phyloP scores from a whole-genome alignment of 2,329 filamentous ascomycete species.

The Helminthosporium solani region DNA sequence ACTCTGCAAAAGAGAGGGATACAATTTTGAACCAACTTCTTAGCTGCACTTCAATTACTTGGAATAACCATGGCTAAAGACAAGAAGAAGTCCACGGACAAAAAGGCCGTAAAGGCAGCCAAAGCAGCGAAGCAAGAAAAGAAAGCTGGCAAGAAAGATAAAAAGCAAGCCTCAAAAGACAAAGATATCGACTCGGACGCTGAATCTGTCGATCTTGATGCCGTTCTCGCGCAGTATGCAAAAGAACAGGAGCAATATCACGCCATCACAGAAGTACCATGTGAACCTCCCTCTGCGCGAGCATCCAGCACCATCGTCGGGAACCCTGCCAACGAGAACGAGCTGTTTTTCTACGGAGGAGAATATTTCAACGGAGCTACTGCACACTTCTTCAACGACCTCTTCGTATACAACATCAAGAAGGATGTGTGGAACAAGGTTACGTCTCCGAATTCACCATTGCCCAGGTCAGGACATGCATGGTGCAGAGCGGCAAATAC shows the following conservation, averaged over 20 bases:
- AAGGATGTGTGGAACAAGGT: slow-evolving; percentile 88
- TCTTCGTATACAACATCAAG: slow-evolving; percentile 72
- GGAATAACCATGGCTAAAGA: slow-evolving; percentile 52
- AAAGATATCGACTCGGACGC: slow-evolving; percentile 81
- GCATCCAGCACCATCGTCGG: slow-evolving; percentile 80
- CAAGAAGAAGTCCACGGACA: slow-evolving; percentile 51
- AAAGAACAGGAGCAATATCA: slow-evolving; percentile 89
- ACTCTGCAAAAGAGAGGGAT: too few species aligned
- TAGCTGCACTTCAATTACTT: background rate
- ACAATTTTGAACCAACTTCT: too few species aligned
- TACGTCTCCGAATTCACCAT: slow-evolving; percentile 84
- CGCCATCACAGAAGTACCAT: slow-evolving; percentile 82
- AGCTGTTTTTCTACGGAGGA: slow-evolving; percentile 87
- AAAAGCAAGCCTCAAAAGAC: slow-evolving; percentile 71
- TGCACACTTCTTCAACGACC: slow-evolving; percentile 69
- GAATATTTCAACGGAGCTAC: slow-evolving; percentile 93
- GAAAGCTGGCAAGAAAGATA: slow-evolving; percentile 73
- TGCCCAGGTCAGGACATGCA: slow-evolving; percentile 89
- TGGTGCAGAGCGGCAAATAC: slow-evolving; percentile 89
- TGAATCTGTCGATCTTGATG: slow-evolving; percentile 90
- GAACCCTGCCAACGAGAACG: slow-evolving; percentile 81
- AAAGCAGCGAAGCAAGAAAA: slow-evolving; percentile 76
- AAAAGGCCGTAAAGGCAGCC: slow-evolving; percentile 55
- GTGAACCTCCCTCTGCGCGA: slow-evolving; percentile 72
- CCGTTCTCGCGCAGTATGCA: slow-evolving; percentile 88